Evolutionary conservation across 2,329 filamentous ascomycete genomes (phyloP).

Genomic region (Ophiostoma angusticollis): DNA sequence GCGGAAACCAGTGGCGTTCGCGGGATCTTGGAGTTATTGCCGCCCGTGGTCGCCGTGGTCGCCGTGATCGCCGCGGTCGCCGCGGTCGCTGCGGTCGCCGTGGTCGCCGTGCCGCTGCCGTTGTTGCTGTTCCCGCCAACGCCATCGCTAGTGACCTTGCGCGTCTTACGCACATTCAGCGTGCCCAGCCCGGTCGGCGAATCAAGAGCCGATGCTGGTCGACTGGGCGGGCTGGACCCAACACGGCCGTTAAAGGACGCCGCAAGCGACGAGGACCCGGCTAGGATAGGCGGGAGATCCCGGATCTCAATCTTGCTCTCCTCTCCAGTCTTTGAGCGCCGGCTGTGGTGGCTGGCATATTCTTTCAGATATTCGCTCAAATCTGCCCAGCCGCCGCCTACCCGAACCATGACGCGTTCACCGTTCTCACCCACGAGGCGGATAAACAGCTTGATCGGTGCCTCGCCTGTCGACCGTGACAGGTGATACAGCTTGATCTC

Average conservation of each 20-base stretch:
- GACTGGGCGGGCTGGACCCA: slow-evolving; percentile 23
- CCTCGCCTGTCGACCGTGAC: slow-evolving; percentile 66
- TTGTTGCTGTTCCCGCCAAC: not conserved
- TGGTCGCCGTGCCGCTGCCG: not conserved
- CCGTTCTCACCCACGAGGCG: slow-evolving; percentile 80
- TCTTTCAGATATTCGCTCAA: slow-evolving; percentile 88
- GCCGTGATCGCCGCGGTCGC: too few species aligned
- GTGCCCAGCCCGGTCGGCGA: slow-evolving; percentile 30
- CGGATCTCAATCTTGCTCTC: slow-evolving; percentile 47
- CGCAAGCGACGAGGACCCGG: slow-evolving; percentile 11
- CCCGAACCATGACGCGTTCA: slow-evolving; percentile 93
- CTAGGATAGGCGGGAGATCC: slow-evolving; percentile 29
- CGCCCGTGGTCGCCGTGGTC: slow-evolving; percentile 1
- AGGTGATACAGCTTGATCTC: slow-evolving; percentile 91
- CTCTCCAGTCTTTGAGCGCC: slow-evolving; percentile 39
- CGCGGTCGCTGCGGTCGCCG: too few species aligned
- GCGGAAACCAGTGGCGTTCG: slow-evolving; percentile 30
- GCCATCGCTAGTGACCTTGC: slow-evolving; percentile 19
- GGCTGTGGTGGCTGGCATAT: slow-evolving; percentile 83
- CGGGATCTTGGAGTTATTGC: slow-evolving; percentile 14
- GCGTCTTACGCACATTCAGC: slow-evolving; percentile 41
- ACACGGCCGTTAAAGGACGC: slow-evolving; percentile 14
- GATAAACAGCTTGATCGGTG: slow-evolving; percentile 90
- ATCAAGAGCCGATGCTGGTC: slow-evolving; percentile 24
- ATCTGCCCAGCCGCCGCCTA: slow-evolving; percentile 97